Evolutionary conservation across 164 flowering plant genomes (phyloP).

Genomic region (Stephania japonica): DNA sequence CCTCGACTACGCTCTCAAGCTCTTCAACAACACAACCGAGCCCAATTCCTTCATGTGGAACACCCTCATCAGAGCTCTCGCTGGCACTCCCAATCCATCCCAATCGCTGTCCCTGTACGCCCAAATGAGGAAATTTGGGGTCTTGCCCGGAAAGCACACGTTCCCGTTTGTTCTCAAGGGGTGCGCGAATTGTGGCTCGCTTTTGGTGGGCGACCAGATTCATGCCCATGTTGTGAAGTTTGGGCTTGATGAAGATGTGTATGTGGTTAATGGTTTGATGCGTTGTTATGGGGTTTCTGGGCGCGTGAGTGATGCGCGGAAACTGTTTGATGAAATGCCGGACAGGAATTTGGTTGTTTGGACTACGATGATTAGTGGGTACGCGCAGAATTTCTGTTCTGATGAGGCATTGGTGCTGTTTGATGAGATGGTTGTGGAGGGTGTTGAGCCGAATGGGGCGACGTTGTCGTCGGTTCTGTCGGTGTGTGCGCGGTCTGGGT

Average conservation of each 20-base stretch:
- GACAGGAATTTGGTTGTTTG: slow-evolving; percentile 46
- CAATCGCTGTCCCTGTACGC: slow-evolving; percentile 34
- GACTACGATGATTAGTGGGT: slow-evolving; percentile 61
- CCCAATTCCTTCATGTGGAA: slow-evolving; percentile 72
- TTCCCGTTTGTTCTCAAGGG: slow-evolving; percentile 64
- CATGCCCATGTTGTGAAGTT: slow-evolving; percentile 45
- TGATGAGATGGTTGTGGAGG: slow-evolving; percentile 40
- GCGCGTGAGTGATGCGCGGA: slow-evolving; percentile 28
- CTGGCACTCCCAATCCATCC: slow-evolving; percentile 30
- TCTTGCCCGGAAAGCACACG: slow-evolving; percentile 52
- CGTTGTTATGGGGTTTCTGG: slow-evolving; percentile 33
- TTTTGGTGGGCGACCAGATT: slow-evolving; percentile 28
- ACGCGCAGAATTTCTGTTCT: slow-evolving; percentile 40
- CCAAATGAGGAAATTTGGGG: slow-evolving; percentile 36
- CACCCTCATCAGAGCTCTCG: slow-evolving; percentile 52
- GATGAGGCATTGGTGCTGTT: slow-evolving; percentile 49
- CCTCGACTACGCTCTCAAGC: slow-evolving; percentile 36
- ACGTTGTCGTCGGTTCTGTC: slow-evolving; percentile 58
- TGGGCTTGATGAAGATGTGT: slow-evolving; percentile 48
- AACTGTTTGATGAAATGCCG: slow-evolving; percentile 45
- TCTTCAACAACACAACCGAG: slow-evolving; percentile 29
- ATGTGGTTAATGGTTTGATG: slow-evolving; percentile 56
- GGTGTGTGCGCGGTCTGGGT: slow-evolving; percentile 48
- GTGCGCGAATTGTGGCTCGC: slow-evolving; percentile 30
- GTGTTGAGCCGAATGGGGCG: slow-evolving; percentile 41